These are phyloP conservation scores for Pseudoturritis turrita DNA, from an alignment of 345 rosid genomes.

Conservation along the genomic window DNA sequence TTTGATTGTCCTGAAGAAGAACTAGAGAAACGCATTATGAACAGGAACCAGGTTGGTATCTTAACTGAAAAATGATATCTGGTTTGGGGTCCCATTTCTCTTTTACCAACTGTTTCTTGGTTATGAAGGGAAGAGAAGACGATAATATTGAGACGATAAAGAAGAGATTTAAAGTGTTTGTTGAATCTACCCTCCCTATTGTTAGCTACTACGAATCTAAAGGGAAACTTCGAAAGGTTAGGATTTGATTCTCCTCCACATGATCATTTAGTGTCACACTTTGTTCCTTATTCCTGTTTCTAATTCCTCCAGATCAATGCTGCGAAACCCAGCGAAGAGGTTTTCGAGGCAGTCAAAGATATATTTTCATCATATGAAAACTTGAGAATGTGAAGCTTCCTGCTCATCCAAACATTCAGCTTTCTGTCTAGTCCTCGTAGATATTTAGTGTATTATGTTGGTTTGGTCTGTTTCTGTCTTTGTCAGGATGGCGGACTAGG, in stretches of 20 bases:
- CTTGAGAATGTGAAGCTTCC: conserved; percentile 39
- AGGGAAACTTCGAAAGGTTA: conserved; percentile 66
- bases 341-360: conserved; percentile 54
- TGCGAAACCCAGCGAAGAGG: conserved; percentile 55
- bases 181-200: conserved; percentile 60
- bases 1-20: conserved; percentile 64
- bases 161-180: conserved; percentile 58
- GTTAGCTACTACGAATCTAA: conserved; percentile 42
- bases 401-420: background rate
- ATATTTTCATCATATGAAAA: conserved; percentile 38
- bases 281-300: background rate
- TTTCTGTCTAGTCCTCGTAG: background rate
- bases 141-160: conserved; percentile 61
- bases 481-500: background rate
- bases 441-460: background rate
- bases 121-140: conserved; percentile 67
- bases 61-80: background rate
- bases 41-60: conserved; percentile 62
- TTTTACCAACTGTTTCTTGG: background rate
- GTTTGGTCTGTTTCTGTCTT: background rate
- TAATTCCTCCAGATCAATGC: conserved; percentile 54
- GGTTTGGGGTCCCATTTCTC: background rate
- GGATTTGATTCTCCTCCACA: background rate
- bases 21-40: conserved; percentile 56
- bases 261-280: background rate